Percentiles rank a stretch among this genome's conserved stretches.
These are phyloP conservation scores for Alternaria sp. DNA, from an alignment of 2,329 filamentous ascomycete genomes.

Conservation along the genomic window DNA sequence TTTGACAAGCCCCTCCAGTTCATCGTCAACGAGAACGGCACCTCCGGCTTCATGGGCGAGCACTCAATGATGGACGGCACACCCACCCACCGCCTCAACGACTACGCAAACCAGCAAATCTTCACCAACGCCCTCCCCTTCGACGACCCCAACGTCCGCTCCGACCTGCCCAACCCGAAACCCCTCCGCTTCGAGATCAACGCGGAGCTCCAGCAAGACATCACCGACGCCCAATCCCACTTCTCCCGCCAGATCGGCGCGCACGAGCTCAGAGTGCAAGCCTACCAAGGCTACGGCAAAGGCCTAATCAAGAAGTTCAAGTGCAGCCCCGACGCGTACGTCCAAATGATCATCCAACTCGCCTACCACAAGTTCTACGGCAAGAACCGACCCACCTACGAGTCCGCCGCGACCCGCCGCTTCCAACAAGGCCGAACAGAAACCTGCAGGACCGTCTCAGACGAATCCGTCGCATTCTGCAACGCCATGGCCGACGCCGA, in stretches of 20 bases:
- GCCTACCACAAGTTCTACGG: constrained; percentile 99
- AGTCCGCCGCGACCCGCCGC: constrained; percentile 90
- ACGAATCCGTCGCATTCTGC: constrained; percentile 91
- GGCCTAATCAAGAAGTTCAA: constrained; percentile 99
- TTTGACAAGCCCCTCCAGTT: constrained; percentile 98
- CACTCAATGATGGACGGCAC: constrained; percentile 99
- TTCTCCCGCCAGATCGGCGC: constrained; percentile 81
- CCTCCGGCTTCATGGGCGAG: constrained; percentile 96
- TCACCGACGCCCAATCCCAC: constrained; percentile 77
- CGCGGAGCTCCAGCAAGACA: constrained; percentile 74
- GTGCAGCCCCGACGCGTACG: constrained; percentile 95
- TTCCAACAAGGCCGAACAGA: constrained; percentile 98
- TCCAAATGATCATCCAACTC: constrained; percentile 98
- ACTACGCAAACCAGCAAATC: constrained; percentile 90
- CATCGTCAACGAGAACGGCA: constrained; percentile 97
- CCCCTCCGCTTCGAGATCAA: constrained; percentile 80
- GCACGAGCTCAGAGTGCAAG: constrained; percentile 91
- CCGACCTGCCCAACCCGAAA: constrained; percentile 80
- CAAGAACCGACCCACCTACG: constrained; percentile 96
- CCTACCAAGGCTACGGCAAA: constrained; percentile 97
- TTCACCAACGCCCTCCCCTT: constrained; percentile 95
- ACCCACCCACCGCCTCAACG: constrained; percentile 94
- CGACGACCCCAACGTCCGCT: constrained; percentile 76
- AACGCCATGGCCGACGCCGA: constrained; percentile 77
- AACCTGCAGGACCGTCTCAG: constrained; percentile 89